phyloP scores from a whole-genome alignment of 2,329 filamentous ascomycete species.

The Neonectria faginata region DNA sequence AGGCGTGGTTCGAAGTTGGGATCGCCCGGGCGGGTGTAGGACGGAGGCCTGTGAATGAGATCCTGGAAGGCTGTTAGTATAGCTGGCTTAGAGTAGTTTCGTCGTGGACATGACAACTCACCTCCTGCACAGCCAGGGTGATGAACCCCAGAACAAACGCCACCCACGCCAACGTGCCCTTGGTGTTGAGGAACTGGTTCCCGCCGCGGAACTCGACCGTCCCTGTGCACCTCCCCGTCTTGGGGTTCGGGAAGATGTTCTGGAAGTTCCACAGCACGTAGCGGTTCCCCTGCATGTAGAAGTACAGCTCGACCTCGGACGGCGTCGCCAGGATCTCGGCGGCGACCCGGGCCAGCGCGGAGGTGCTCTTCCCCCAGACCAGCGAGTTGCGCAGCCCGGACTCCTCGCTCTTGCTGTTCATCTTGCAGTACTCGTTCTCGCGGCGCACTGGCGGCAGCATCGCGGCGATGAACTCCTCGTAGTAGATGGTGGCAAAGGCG shows the following conservation, averaged over 20 bases:
- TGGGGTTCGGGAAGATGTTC: constrained; percentile 53
- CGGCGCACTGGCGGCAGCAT: constrained; percentile 50
- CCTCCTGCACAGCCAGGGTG: constrained; percentile 52
- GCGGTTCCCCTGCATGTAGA: constrained; percentile 55
- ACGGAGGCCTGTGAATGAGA: constrained; percentile 46
- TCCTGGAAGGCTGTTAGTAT: constrained; percentile 42
- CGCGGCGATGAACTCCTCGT: constrained; percentile 51
- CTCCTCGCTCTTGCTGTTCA: constrained; percentile 49
- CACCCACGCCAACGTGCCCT: constrained; percentile 54
- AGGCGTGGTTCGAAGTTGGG: constrained; percentile 47
- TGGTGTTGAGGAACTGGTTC: constrained; percentile 54
- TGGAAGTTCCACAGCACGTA: constrained; percentile 57
- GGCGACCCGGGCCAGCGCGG: constrained; percentile 46
- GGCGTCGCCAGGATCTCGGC: constrained; percentile 43
- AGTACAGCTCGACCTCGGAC: constrained; percentile 49
- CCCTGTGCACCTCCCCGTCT: constrained; percentile 52
- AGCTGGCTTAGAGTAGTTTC: background rate
- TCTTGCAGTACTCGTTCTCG: constrained; percentile 52
- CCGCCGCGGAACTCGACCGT: constrained; percentile 56
- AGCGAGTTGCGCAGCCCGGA: constrained; percentile 48
- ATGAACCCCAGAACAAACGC: constrained; percentile 55
- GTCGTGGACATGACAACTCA: constrained; percentile 29
- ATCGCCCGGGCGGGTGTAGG: constrained; percentile 45
- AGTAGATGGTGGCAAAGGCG: constrained; percentile 51
- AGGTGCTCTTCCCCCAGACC: constrained; percentile 44